Base-by-base conservation (phyloP, 2,329 filamentous ascomycete genomes). In the Penicillium sp. region DNA sequence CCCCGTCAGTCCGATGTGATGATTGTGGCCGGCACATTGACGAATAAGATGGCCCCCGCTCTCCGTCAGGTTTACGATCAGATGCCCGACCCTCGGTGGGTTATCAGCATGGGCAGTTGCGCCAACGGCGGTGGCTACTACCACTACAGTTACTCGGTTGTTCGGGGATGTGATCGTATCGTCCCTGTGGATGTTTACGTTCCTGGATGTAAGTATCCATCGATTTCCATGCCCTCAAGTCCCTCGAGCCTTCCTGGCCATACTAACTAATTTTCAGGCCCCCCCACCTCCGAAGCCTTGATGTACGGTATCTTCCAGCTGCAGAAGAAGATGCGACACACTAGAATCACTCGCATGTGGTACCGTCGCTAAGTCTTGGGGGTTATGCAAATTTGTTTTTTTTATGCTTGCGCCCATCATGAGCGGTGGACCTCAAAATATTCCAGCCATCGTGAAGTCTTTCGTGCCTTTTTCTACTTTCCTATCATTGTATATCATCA, bases 1-100 rank as follows among this genome's bases (percentile, higher is more conserved):
- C 91, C 91, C 3, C 89, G 91, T 67, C 91, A 94, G 79, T 92
- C 91, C 66, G 91, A 95, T 78, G 90, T 95, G 70, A 94, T 95
- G 91, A 95, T 95, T 74, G 91, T 95, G 45, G 92, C 92, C 56
- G 92, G 92, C 67, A 96, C 92, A 40, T 85, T 96, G 69, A 96
- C 92, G 72, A 96, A 96, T 84, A 96, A 96, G 84, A 96, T 96
- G 92, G 92, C 92, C 1, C 91, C 92, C 17, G 92, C 92, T 47
- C 83, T 96, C 73, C 87, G 92, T 78, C 91, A 94, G 81, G 91
- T 94, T 67, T 96, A 96, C 81, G 92, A 96, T 80, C 92, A 96
- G 83, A 97, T 97, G 92, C 93, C 93, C 50, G 93, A 97, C 53
- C 93, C 92, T 38, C 86, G 91, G 72, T 96, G 92, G 92, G 92